Percentiles rank a stretch among this genome's conserved stretches.
Conservation (phyloP, 2,329 filamentous ascomycete genomes). For the Sporothrix mexicana region DNA sequence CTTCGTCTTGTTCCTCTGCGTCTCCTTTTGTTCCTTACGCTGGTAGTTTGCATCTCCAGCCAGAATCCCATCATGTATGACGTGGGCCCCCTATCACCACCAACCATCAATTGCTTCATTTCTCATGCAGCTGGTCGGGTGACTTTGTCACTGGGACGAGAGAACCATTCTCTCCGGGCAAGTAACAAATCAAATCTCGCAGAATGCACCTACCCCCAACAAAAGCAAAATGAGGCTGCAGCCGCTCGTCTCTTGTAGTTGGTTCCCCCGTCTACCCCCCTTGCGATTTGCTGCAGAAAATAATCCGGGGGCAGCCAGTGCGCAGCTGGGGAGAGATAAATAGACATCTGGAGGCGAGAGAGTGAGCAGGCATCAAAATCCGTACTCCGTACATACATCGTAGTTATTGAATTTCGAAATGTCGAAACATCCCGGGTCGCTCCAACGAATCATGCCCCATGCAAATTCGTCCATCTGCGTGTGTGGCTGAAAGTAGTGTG, state of each 20-base stretch:
- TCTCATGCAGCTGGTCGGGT: conserved; percentile 2
- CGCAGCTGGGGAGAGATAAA: conserved; percentile 12
- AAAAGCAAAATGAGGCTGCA: not conserved
- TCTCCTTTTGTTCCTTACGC: not conserved
- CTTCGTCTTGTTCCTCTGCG: not conserved
- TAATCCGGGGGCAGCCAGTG: conserved; percentile 2
- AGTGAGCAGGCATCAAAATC: not conserved
- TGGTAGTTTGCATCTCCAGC: not conserved
- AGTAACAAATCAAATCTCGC: not conserved
- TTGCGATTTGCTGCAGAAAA: conserved; percentile 10
- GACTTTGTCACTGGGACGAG: not conserved
- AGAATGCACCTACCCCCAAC: too few species aligned
- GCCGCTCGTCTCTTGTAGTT: not conserved
- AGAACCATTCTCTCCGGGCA: not conserved
- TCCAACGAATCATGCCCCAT: not conserved
- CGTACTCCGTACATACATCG: too few species aligned
- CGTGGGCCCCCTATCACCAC: not conserved
- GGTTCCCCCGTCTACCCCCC: not conserved
- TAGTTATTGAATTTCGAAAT: too few species aligned
- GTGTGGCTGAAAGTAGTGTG: not conserved
- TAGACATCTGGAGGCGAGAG: not conserved
- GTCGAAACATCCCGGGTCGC: conserved; percentile 14
- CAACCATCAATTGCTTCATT: not conserved
- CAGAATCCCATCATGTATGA: not conserved
- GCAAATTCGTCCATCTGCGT: not conserved